A percentile compares a stretch with the other conserved stretches of the same genome.
Evolutionary conservation across 257 asterid genomes (phyloP).

Genomic region (Apocynum venetum): DNA sequence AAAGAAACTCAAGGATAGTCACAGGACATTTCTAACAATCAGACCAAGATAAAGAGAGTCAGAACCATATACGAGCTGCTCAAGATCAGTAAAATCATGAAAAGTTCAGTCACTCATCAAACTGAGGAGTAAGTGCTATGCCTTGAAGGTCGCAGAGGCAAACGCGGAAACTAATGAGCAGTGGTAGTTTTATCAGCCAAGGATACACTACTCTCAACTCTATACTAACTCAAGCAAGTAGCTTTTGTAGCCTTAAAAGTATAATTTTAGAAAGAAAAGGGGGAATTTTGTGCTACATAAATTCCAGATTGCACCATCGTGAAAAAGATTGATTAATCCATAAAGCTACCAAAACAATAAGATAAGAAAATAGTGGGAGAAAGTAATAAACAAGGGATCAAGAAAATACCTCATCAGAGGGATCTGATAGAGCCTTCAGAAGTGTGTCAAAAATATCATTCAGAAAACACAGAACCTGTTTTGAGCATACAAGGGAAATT

Average conservation of each 20-base stretch:
- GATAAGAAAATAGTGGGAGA: background rate
- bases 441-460: slow-evolving; percentile 80
- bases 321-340: background rate
- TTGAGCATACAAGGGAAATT: slow-evolving; percentile 18
- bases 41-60: background rate
- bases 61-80: background rate
- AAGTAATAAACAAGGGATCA: background rate
- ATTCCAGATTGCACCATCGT: background rate
- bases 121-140: background rate
- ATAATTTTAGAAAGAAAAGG: too few species aligned
- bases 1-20: background rate
- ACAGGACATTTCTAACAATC: background rate
- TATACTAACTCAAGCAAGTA: background rate
- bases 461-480: slow-evolving; percentile 80
- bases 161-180: background rate
- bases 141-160: background rate
- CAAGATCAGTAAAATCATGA: background rate
- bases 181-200: background rate
- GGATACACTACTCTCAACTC: background rate
- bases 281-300: background rate
- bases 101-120: background rate
- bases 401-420: slow-evolving; percentile 87
- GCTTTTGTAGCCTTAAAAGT: background rate
- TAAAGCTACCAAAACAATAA: background rate
- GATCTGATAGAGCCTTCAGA: slow-evolving; percentile 90